Conservation (phyloP, 345 rosid genomes). For the Crucihimalaya himalaica region DNA sequence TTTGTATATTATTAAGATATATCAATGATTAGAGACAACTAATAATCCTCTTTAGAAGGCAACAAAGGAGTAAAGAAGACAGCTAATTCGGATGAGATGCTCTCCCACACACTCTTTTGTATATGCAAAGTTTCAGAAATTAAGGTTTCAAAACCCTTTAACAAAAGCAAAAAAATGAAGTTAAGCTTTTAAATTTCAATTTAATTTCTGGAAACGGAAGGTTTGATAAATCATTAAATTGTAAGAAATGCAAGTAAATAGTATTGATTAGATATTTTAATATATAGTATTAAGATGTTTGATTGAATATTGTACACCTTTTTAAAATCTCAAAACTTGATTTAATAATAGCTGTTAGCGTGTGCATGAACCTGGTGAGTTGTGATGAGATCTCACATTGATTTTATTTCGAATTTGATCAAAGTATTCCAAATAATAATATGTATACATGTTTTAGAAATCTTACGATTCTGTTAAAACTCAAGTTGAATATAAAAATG, state of each 20-base stretch:
- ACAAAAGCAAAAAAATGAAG: no score
- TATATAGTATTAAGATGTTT: not conserved
- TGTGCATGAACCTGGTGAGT: slow-evolving; percentile 31
- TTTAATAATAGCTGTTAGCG: not conserved
- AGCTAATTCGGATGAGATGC: slow-evolving; percentile 39
- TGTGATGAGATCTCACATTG: slow-evolving; percentile 17
- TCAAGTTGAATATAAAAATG: not conserved
- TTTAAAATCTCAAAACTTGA: not conserved
- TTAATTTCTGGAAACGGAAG: not conserved
- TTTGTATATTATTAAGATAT: not conserved
- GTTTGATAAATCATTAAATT: not conserved
- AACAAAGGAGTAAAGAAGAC: slow-evolving; percentile 24
- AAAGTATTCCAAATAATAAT: not conserved
- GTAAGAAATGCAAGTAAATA: not conserved
- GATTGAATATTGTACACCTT: not conserved
- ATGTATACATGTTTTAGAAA: not conserved
- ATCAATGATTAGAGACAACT: slow-evolving; percentile 40
- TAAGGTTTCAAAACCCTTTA: not conserved
- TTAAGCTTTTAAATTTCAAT: no score
- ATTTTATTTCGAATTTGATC: not conserved
- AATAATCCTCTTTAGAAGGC: slow-evolving; percentile 33
- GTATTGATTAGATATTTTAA: not conserved
- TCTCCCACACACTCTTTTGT: slow-evolving; percentile 34
- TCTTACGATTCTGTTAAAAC: not conserved
- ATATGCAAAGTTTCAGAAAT: slow-evolving; percentile 4